phyloP scores from a whole-genome alignment of 371 early-diverging fungal species.

The Mucor piriformis region DNA sequence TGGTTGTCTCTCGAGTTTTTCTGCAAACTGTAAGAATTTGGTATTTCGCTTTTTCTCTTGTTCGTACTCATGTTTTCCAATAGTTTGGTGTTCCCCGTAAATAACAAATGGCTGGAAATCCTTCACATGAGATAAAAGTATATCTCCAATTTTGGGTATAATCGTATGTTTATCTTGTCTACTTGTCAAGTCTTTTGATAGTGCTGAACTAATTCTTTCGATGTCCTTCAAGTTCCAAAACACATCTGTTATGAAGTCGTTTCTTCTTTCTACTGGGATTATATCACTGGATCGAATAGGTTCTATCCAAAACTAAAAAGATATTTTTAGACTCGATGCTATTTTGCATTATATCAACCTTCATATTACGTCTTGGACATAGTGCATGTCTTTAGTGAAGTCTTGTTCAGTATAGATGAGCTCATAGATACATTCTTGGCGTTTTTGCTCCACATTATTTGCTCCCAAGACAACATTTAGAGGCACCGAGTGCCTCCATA shows the following conservation, averaged over 20 bases:
- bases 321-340: not conserved
- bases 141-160: constrained; percentile 83
- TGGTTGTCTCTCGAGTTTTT: constrained; percentile 72
- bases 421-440: constrained; percentile 41
- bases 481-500: constrained; percentile 38
- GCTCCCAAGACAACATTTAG: constrained; percentile 20
- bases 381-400: constrained; percentile 28
- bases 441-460: constrained; percentile 23
- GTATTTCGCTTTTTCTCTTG: constrained; percentile 72
- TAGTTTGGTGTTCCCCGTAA: constrained; percentile 88
- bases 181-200: constrained; percentile 66
- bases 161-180: constrained; percentile 77
- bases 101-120: constrained; percentile 81
- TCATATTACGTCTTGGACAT: constrained; percentile 31
- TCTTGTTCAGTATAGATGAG: constrained; percentile 38
- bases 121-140: constrained; percentile 71
- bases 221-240: constrained; percentile 86
- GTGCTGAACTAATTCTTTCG: constrained; percentile 67
- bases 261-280: constrained; percentile 64
- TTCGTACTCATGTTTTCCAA: constrained; percentile 81
- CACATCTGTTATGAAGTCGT: constrained; percentile 77
- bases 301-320: constrained; percentile 68
- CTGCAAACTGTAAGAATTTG: constrained; percentile 73
- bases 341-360: too few relatives aligned
- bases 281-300: constrained; percentile 73